Percentiles rank a stretch among this genome's conserved stretches.
These are phyloP conservation scores for Eragrostis tef DNA, from an alignment of 202 grass and related monocot species.

Conservation along the genomic window DNA sequence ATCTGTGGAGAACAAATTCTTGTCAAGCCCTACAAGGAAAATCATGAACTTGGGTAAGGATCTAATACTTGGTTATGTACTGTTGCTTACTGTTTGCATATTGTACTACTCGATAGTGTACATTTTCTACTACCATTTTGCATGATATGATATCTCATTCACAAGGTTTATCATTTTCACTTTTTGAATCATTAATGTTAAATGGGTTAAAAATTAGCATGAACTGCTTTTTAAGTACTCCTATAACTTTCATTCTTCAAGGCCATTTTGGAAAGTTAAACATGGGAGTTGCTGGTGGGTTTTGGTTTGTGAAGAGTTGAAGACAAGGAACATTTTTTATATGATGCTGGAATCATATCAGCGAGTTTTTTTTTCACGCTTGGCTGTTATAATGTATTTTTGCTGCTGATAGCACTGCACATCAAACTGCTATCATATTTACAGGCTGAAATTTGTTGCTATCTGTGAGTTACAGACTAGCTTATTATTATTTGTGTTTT, in stretches of 20 bases:
- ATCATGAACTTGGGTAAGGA: conserved; percentile 44
- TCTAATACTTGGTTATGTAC: not conserved
- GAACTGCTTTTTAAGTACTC: too few species aligned
- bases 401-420: not conserved
- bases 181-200: not conserved
- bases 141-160: not conserved
- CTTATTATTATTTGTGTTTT: conserved; percentile 29
- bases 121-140: not conserved
- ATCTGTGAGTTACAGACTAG: not conserved
- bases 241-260: too few species aligned
- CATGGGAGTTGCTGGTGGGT: too few species aligned
- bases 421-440: not conserved
- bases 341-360: not conserved
- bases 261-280: too few species aligned
- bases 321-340: too few species aligned
- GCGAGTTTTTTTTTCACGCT: not conserved
- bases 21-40: conserved; percentile 56
- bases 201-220: not conserved
- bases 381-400: conserved; percentile 4
- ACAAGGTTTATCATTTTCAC: not conserved
- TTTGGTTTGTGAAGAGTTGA: too few species aligned
- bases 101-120: not conserved
- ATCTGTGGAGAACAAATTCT: conserved; percentile 56
- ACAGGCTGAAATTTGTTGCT: not conserved
- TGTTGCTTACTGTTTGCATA: not conserved